Evolutionary conservation across 768 basidiomycete species (phyloP), one percentile per base, ranked within the genome.

Genomic region (Mycena capillaripes): DNA sequence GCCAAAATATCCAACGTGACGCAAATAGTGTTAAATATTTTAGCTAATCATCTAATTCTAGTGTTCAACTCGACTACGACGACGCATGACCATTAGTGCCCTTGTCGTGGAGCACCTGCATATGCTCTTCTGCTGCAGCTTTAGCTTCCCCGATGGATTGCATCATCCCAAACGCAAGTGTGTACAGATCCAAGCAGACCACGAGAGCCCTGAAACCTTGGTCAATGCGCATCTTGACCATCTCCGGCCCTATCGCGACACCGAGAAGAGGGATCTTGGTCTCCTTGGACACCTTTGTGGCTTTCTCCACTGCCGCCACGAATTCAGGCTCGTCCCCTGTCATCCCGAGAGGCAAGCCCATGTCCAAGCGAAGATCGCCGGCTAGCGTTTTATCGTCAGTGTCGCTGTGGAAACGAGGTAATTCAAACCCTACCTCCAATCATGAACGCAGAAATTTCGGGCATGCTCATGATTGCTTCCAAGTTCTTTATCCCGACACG

Each of bases 401-500:
- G 25, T 58, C 8, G 16, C 19, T 19, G 11, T 8, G 3, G 46
- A 40, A 11, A 32, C 27, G 32, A 25, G 25, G 38, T 19, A 7
- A 46, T 25, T 40, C 58, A 14, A 27, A 27, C 30, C 58, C 11
- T 36, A 74, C 69, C 27, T 21, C 73, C 73, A 19, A 74, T 71
- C 73, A 74, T 74, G 27, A 74, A 62, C 50, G 69, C 73, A 11
- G 58, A 32, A 23, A 70, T 62, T 2, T 74, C 73, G 0, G 42
- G 34, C 53, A 70, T 8, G 1, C 40, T 44, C 34, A 67, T 19
- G 21, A 74, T 67, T 6, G 92, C 8, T 92, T 94, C 81, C 91
- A 95, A 80, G 93, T 95, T 77, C 86, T 89, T 77, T 84, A 89
- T 66, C 81, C 87, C 72, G 91, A 92, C 78, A 88, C 90, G 17